Conservation (phyloP, 2,329 filamentous ascomycete species). For the Cladosporium sp. region DNA sequence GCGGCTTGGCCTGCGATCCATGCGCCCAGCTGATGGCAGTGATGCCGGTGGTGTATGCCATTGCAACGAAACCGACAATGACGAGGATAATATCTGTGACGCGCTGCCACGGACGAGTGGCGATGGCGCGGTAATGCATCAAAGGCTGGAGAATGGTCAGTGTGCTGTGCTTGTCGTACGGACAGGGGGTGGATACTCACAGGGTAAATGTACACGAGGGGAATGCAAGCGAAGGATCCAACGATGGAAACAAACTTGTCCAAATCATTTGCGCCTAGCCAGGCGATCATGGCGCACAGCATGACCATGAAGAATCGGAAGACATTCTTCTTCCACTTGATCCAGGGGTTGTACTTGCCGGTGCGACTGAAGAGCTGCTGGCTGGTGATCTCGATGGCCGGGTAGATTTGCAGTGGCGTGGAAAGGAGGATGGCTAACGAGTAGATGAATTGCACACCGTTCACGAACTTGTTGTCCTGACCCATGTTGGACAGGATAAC, state of each 20-base stretch:
- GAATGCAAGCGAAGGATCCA: constrained; percentile 96
- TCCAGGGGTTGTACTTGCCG: constrained; percentile 95
- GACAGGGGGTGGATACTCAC: constrained; percentile 57
- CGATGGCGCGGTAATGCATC: constrained; percentile 79
- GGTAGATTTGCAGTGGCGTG: constrained; percentile 94
- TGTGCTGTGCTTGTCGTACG: neutral
- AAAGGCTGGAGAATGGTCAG: constrained; percentile 60
- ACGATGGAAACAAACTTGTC: constrained; percentile 97
- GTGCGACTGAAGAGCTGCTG: constrained; percentile 90
- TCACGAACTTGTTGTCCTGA: constrained; percentile 92
- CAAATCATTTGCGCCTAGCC: constrained; percentile 84
- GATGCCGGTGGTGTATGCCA: constrained; percentile 84
- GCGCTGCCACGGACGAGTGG: constrained; percentile 62
- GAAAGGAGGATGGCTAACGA: constrained; percentile 95
- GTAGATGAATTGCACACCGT: constrained; percentile 93
- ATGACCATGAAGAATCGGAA: constrained; percentile 93
- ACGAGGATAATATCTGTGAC: constrained; percentile 70
- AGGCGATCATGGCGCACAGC: constrained; percentile 80
- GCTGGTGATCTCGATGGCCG: constrained; percentile 92
- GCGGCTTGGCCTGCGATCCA: constrained; percentile 46
- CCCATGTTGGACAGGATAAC: constrained; percentile 95
- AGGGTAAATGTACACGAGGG: constrained; percentile 94
- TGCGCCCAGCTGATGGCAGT: constrained; percentile 83
- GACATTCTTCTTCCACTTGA: constrained; percentile 99
- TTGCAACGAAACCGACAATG: constrained; percentile 77